Percentiles rank a stretch among this genome's conserved stretches.
Conservation (phyloP, 2,329 filamentous ascomycete species). For the Calonectria montana region DNA sequence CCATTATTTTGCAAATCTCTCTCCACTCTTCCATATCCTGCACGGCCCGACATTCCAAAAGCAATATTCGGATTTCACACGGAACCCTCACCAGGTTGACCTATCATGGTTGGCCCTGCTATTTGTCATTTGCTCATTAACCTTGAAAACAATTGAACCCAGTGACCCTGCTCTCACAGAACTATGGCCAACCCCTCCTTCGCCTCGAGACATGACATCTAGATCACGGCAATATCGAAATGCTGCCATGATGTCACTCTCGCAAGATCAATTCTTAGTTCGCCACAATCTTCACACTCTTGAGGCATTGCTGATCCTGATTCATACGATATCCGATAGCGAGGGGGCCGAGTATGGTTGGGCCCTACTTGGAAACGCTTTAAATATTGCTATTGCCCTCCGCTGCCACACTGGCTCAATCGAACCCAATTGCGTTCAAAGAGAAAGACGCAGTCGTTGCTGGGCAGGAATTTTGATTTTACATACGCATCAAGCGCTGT, state of each 20-base stretch:
- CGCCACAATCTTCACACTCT: slow-evolving; percentile 29
- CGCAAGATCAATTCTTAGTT: slow-evolving; percentile 28
- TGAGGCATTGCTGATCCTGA: slow-evolving; percentile 23
- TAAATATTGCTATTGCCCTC: slow-evolving; percentile 25
- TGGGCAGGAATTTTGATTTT: slow-evolving; percentile 34
- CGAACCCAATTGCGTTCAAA: slow-evolving; percentile 15
- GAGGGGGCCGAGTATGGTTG: slow-evolving; percentile 29
- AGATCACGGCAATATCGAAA: slow-evolving; percentile 14
- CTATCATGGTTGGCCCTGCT: slow-evolving; percentile 32
- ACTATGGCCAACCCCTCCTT: slow-evolving; percentile 4
- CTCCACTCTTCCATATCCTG: slow-evolving; percentile 29
- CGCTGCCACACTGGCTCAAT: slow-evolving; percentile 22
- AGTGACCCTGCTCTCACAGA: slow-evolving; percentile 22
- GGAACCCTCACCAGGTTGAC: slow-evolving; percentile 1
- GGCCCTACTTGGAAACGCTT: slow-evolving; percentile 30
- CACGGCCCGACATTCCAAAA: slow-evolving; percentile 33
- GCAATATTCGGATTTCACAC: slow-evolving; percentile 24
- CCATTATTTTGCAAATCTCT: slow-evolving; percentile 8
- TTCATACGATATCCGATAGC: slow-evolving; percentile 25
- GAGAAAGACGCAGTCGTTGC: slow-evolving; percentile 30
- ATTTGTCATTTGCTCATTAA: slow-evolving; percentile 29
- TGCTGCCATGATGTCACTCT: slow-evolving; percentile 25
- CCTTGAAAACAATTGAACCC: slow-evolving; percentile 17
- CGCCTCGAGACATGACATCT: background rate
- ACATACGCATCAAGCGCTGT: slow-evolving; percentile 27